phyloP scores from a whole-genome alignment of 2,329 filamentous ascomycete genomes.

The Tolypocladium ophioglossoides region DNA sequence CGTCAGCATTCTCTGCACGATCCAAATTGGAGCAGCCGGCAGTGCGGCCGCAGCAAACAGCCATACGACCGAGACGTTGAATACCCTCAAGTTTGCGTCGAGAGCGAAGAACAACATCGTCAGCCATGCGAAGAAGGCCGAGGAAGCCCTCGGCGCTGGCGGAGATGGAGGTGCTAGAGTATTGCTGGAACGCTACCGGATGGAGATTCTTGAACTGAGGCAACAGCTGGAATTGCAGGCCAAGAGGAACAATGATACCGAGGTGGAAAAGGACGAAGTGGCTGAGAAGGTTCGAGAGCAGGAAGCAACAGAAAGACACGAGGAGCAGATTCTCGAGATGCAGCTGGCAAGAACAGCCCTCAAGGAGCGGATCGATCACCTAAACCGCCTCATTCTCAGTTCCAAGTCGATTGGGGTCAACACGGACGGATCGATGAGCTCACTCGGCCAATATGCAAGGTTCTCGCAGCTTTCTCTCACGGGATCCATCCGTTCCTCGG shows the following conservation, averaged over 20 bases:
- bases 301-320: conserved; percentile 76
- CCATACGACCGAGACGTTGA: conserved; percentile 81
- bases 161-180: conserved; percentile 82
- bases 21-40: conserved; percentile 73
- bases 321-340: conserved; percentile 98
- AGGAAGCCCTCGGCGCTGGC: conserved; percentile 71
- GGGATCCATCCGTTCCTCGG: conserved; percentile 56
- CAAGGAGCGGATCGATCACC: conserved; percentile 93
- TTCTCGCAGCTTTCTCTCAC: conserved; percentile 47
- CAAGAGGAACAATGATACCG: conserved; percentile 53
- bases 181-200: conserved; percentile 80
- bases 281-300: conserved; percentile 65
- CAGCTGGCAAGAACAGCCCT: conserved; percentile 89
- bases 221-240: conserved; percentile 75
- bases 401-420: conserved; percentile 96
- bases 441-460: conserved; percentile 50
- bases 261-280: conserved; percentile 52
- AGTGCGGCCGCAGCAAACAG: conserved; percentile 60
- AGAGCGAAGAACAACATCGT: conserved; percentile 97
- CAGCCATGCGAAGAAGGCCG: conserved; percentile 89
- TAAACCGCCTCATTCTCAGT: conserved; percentile 89
- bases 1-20: conserved; percentile 94
- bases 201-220: conserved; percentile 80
- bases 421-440: conserved; percentile 58
- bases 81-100: conserved; percentile 93